These are phyloP conservation scores for Fusarium begoniae DNA, from an alignment of 2,329 filamentous ascomycete genomes.

Conservation along the genomic window DNA sequence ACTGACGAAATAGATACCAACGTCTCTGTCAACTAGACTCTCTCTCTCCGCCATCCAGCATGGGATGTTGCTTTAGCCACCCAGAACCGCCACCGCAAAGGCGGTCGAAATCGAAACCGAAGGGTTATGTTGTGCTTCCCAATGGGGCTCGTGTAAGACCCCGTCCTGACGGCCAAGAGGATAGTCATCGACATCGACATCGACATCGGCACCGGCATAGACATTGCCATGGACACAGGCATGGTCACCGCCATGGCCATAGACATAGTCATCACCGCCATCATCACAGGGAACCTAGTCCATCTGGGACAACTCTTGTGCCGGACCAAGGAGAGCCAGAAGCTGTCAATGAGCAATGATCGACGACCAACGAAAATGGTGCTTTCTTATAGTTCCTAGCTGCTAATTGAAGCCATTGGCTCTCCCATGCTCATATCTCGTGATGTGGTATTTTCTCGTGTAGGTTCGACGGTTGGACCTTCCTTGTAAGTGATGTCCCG, in stretches of 20 bases:
- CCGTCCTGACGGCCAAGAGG: neutral
- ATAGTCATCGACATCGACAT: neutral
- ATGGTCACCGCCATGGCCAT: neutral
- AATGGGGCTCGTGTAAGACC: neutral
- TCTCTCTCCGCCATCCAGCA: neutral
- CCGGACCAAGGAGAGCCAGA: neutral
- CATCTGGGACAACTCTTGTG: neutral
- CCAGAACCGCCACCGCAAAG: neutral
- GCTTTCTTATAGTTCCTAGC: neutral
- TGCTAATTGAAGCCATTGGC: neutral
- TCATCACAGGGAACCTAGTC: neutral
- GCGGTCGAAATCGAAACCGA: neutral
- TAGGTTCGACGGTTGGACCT: neutral
- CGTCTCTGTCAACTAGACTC: neutral
- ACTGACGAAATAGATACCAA: neutral
- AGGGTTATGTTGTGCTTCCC: neutral
- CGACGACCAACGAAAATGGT: neutral
- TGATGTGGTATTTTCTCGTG: neutral
- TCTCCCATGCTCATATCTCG: neutral
- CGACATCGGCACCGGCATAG: neutral
- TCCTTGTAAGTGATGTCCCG: neutral
- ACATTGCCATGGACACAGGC: neutral
- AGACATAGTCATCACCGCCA: neutral
- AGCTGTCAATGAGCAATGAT: neutral
- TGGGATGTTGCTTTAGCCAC: slow-evolving; percentile 20